Evolutionary conservation across 257 asterid species (phyloP).

Genomic region (Knoxia roxburghii): DNA sequence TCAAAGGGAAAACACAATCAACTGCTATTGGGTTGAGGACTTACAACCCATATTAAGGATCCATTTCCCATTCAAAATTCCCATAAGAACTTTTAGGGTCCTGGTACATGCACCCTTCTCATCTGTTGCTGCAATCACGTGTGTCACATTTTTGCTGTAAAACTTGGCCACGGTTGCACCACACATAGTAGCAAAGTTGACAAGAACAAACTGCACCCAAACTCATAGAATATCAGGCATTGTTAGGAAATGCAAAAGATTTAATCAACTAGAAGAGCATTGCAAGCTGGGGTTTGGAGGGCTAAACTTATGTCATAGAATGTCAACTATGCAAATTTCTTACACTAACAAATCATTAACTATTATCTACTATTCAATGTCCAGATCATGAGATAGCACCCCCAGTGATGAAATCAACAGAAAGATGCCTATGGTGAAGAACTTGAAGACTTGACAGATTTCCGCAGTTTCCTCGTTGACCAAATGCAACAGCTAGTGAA

Average conservation of each 20-base stretch:
- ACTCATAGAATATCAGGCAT: conserved; percentile 16
- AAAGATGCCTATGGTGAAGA: too few species aligned
- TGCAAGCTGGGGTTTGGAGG: neutral
- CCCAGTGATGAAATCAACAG: too few species aligned
- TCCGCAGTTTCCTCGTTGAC: neutral
- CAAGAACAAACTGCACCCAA: conserved; percentile 46
- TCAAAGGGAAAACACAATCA: neutral
- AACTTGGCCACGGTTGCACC: conserved; percentile 66
- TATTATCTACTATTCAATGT: neutral
- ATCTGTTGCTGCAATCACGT: conserved; percentile 80
- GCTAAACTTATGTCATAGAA: neutral
- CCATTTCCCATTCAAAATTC: conserved; percentile 81
- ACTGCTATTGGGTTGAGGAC: conserved; percentile 18
- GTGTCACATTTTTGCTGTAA: conserved; percentile 76
- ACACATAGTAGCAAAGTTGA: conserved; percentile 45
- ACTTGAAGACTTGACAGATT: neutral
- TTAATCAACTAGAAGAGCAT: neutral
- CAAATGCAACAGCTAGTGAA: too few species aligned
- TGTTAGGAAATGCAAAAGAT: neutral
- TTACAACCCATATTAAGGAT: conserved; percentile 72
- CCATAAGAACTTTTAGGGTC: conserved; percentile 88
- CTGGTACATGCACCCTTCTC: conserved; percentile 73
- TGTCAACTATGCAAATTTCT: too few species aligned
- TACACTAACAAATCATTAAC: neutral
- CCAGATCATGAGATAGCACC: too few species aligned